phyloP scores from a whole-genome alignment of 1,139 yeast species.

The Candida buenavistaensis region DNA sequence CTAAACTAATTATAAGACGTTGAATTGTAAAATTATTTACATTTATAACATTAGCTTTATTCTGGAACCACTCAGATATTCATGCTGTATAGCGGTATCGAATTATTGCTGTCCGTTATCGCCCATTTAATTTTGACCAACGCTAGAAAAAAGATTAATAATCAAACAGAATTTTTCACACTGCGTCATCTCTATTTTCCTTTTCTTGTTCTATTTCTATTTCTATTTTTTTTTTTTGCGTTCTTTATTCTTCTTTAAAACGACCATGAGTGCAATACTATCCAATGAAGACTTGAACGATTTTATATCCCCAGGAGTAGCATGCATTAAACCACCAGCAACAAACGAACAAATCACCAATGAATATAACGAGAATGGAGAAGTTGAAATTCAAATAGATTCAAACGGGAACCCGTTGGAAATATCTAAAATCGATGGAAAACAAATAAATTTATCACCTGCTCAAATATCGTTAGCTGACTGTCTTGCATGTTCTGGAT shows the following conservation, averaged over 20 bases:
- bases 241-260: not conserved
- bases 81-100: no score
- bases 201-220: not conserved
- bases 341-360: conserved; percentile 15
- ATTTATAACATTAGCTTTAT: not conserved
- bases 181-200: no score
- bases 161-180: no score
- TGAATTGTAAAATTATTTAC: not conserved
- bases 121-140: not conserved
- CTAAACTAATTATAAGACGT: not conserved
- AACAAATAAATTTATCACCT: conserved; percentile 54
- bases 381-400: conserved; percentile 66
- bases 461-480: conserved; percentile 91
- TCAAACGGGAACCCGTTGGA: conserved; percentile 69
- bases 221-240: not conserved
- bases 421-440: conserved; percentile 60
- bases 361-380: conserved; percentile 24
- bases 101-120: no score
- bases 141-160: not conserved
- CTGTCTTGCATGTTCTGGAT: conserved; percentile 96
- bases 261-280: conserved; percentile 75
- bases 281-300: conserved; percentile 92
- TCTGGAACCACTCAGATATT: no score
- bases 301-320: conserved; percentile 91
- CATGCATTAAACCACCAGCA: conserved; percentile 72